Evolutionary conservation across 495 filamentous ascomycete species (phyloP), one percentile per base, ranked within the genome.

Genomic region (Penicillium simplicissimum): DNA sequence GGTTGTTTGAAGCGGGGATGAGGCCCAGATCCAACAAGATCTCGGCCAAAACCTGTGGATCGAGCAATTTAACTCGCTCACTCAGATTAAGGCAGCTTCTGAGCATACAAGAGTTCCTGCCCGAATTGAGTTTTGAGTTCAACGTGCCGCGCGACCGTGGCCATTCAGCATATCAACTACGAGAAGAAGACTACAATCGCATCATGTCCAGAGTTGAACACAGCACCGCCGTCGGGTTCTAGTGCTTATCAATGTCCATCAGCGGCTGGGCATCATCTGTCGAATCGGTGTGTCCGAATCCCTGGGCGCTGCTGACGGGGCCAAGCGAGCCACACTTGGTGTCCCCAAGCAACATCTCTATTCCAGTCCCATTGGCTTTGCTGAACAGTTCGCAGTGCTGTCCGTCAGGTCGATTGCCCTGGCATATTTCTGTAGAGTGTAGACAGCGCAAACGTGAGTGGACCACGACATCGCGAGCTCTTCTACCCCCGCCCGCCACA

Each of bases 111-210:
- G 33, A 25, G 35, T 49, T 15, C 40, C 38, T 21, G 43, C 43
- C 33, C 48, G 49, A 68, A 63, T 57, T 64, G 64, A n/a, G 66
- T 40, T 68, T 68, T 61, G 52, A n/a, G 45, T 31, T 28, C 45
- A 11, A 49, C 45, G 23, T 14, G 45, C 45, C 45, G 45, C 45
- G 25, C 45, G 45, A 25, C 45, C 21, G 23, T 49, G n/a, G 45
- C 45, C 45, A 49, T 49, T 49, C 45, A 49, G 45, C 21, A 31
- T 49, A 49, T 49, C 23, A 49, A 31, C 23, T 23, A 31, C 28
- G 45, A 21, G 9, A 45, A 8, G 15, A 28, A 31, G 45, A n/a
- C 2, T 2, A 14, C 43, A 21, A 28, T 49, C 45, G 45, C 45
- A 31, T 19, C 45, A 10, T 15, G 9, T 31, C 7, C 21, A 31